Conservation (phyloP, 805 yeast species). For the Candida tallmaniae region DNA sequence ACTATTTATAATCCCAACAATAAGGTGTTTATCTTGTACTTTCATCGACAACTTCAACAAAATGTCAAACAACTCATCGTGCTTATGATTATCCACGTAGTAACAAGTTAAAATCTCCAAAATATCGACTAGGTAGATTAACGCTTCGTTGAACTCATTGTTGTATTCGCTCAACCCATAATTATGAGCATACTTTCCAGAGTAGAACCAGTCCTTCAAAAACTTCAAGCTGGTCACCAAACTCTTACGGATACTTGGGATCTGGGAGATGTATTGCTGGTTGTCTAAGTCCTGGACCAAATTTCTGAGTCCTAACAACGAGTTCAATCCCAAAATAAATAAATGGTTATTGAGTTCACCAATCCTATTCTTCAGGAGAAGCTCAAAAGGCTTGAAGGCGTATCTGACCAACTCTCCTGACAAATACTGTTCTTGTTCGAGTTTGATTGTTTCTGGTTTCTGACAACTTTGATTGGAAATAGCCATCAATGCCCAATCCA, state of each 20-base stretch:
- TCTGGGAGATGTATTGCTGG: conserved; percentile 69
- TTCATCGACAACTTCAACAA: conserved; percentile 47
- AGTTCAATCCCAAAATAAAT: conserved; percentile 32
- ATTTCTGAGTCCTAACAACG: conserved; percentile 72
- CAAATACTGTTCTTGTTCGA: conserved; percentile 40
- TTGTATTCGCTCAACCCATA: conserved; percentile 19
- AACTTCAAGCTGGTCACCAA: conserved; percentile 43
- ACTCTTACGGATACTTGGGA: conserved; percentile 42
- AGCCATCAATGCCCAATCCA: conserved; percentile 65
- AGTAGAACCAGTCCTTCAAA: conserved; percentile 30
- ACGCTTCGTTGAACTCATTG: conserved; percentile 49
- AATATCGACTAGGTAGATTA: conserved; percentile 68
- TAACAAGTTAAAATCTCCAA: conserved; percentile 83
- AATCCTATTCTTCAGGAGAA: conserved; percentile 15
- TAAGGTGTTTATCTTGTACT: conserved; percentile 62
- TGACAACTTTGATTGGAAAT: conserved; percentile 46
- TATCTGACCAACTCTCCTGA: conserved; percentile 38
- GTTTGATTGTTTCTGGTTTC: conserved; percentile 44
- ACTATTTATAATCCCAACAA: conserved; percentile 69
- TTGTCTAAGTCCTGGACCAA: conserved; percentile 77
- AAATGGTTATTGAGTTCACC: conserved; percentile 14
- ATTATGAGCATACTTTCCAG: conserved; percentile 8
- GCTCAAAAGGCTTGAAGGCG: conserved; percentile 31
- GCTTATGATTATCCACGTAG: conserved; percentile 66
- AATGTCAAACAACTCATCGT: conserved; percentile 61